Evolutionary conservation across 768 basidiomycete genomes (phyloP).

Genomic region (Pilatotrama ljubarskyi): DNA sequence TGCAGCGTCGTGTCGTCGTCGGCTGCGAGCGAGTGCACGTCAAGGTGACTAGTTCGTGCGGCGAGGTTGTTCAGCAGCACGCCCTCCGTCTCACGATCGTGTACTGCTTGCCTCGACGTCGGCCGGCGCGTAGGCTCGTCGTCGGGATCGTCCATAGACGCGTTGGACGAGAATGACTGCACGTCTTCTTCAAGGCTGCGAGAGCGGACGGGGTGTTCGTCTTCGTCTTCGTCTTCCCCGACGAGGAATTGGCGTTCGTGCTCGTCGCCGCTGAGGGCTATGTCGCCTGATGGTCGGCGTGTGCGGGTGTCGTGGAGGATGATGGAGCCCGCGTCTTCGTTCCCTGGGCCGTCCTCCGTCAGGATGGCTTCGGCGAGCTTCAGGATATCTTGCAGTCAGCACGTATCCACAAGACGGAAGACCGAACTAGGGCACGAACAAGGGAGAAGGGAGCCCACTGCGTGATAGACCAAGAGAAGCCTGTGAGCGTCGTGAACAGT

Average conservation of each 20-base stretch:
- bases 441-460: conserved; percentile 94
- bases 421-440: conserved; percentile 44
- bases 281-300: conserved; percentile 12
- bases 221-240: conserved; percentile 29
- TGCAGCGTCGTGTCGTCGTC: conserved; percentile 13
- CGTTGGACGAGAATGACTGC: conserved; percentile 30
- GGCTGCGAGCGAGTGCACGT: conserved; percentile 34
- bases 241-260: conserved; percentile 34
- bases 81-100: conserved; percentile 3
- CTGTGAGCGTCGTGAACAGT: conserved; percentile 71
- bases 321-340: conserved; percentile 37
- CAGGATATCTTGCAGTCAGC: background rate
- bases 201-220: conserved; percentile 14
- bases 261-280: conserved; percentile 19
- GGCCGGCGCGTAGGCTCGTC: conserved; percentile 4
- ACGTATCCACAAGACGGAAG: background rate
- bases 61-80: conserved; percentile 42
- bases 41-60: conserved; percentile 51
- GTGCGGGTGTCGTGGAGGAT: conserved; percentile 42
- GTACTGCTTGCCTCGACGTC: conserved; percentile 1
- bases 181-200: conserved; percentile 28
- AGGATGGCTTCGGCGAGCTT: conserved; percentile 82
- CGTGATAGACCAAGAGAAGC: conserved; percentile 90
- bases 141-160: conserved; percentile 26
- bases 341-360: conserved; percentile 47